Conservation (phyloP, 129 eudicot genomes). For the Arctium minus region DNA sequence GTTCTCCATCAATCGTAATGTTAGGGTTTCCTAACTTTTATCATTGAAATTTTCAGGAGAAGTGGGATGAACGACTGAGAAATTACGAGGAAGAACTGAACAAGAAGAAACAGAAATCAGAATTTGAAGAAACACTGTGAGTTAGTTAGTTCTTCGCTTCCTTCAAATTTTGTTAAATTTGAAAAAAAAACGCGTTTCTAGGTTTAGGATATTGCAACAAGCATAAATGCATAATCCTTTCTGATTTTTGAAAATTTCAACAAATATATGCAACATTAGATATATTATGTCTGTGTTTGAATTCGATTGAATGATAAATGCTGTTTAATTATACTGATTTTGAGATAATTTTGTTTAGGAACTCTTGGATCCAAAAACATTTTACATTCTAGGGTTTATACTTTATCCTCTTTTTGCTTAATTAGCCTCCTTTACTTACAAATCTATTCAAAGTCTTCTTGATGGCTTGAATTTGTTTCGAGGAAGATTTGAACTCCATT, state of each 20-base stretch:
- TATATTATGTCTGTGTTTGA: not conserved
- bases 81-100: constrained; percentile 76
- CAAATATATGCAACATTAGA: not conserved
- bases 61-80: constrained; percentile 89
- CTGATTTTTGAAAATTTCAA: not conserved
- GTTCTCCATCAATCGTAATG: not conserved
- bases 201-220: not conserved
- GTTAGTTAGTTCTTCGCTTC: constrained; percentile 2
- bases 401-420: not conserved
- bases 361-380: not conserved
- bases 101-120: constrained; percentile 41
- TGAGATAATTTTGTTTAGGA: constrained; percentile 10
- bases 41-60: constrained; percentile 46
- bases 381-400: not conserved
- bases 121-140: constrained; percentile 31
- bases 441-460: too few species aligned
- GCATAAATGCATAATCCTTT: not conserved
- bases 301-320: not conserved
- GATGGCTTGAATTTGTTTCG: too few species aligned
- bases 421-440: not conserved
- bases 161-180: not conserved
- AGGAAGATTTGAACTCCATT: too few species aligned
- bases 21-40: not conserved
- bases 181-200: not conserved
- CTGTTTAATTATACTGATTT: not conserved